These are phyloP conservation scores for Magnaporthales sp. DNA, from an alignment of 2,329 filamentous ascomycete species.

Conservation along the genomic window DNA sequence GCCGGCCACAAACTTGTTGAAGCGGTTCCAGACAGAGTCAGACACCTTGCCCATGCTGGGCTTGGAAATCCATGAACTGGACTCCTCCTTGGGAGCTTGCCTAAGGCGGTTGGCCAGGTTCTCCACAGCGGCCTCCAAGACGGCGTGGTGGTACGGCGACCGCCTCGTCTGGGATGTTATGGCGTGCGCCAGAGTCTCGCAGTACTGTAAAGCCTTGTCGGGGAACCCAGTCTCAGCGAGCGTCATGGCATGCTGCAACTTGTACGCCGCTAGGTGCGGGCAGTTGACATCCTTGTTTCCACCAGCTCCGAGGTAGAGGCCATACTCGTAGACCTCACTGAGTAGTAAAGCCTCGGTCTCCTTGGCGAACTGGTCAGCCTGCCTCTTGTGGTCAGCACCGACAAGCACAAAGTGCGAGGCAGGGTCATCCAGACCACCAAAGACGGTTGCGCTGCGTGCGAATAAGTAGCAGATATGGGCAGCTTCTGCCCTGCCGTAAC, in stretches of 20 bases:
- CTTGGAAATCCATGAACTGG: slow-evolving; percentile 85
- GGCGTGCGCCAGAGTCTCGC: slow-evolving; percentile 68
- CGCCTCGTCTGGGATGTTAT: slow-evolving; percentile 74
- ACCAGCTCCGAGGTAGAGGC: slow-evolving; percentile 57
- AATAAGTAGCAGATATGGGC: slow-evolving; percentile 93
- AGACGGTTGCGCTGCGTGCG: slow-evolving; percentile 58
- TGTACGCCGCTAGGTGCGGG: slow-evolving; percentile 84
- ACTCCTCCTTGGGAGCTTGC: slow-evolving; percentile 74
- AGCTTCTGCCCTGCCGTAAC: slow-evolving; percentile 83
- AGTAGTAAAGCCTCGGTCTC: slow-evolving; percentile 83
- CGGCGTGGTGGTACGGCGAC: slow-evolving; percentile 76
- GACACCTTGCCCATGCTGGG: slow-evolving; percentile 95
- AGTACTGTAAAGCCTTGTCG: slow-evolving; percentile 82
- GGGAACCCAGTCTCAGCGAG: slow-evolving; percentile 78
- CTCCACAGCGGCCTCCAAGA: slow-evolving; percentile 68
- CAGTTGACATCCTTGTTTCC: slow-evolving; percentile 47
- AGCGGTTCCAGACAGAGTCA: slow-evolving; percentile 80
- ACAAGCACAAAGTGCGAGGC: slow-evolving; percentile 67
- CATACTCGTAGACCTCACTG: slow-evolving; percentile 95
- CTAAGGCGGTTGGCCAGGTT: slow-evolving; percentile 77
- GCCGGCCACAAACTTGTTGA: slow-evolving; percentile 93
- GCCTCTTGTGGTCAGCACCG: slow-evolving; percentile 70
- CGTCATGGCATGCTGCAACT: slow-evolving; percentile 76
- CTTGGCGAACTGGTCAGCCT: slow-evolving; percentile 62
- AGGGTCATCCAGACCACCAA: slow-evolving; percentile 77